phyloP scores from a whole-genome alignment of 805 yeast genomes.

The Kodamaea kakaduensis region DNA sequence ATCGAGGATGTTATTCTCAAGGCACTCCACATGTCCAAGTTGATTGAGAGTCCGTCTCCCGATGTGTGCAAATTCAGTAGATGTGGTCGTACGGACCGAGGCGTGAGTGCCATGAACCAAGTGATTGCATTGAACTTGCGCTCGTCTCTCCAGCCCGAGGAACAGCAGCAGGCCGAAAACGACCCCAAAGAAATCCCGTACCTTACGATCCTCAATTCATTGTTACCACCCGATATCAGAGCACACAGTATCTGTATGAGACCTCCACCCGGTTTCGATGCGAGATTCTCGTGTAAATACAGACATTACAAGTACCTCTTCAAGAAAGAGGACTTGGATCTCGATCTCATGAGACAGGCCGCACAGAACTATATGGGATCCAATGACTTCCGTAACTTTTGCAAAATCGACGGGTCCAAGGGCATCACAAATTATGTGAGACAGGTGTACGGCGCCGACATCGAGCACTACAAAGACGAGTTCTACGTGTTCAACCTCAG shows the following conservation, averaged over 20 bases:
- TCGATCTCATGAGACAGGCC: slow-evolving; percentile 65
- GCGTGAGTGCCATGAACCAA: slow-evolving; percentile 97
- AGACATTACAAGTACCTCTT: slow-evolving; percentile 88
- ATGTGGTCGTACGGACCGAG: slow-evolving; percentile 93
- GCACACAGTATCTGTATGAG: slow-evolving; percentile 78
- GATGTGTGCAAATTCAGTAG: slow-evolving; percentile 70
- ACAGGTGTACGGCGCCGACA: slow-evolving; percentile 50
- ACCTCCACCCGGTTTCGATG: slow-evolving; percentile 83
- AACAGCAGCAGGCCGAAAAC: slow-evolving; percentile 51
- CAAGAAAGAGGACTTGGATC: slow-evolving; percentile 48
- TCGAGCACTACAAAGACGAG: slow-evolving; percentile 39
- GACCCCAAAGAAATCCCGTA: slow-evolving; percentile 76
- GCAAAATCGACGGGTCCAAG: slow-evolving; percentile 91
- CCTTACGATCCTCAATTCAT: slow-evolving; percentile 65
- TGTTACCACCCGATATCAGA: slow-evolving; percentile 77
- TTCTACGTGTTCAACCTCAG: slow-evolving; percentile 68
- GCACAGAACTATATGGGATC: slow-evolving; percentile 62
- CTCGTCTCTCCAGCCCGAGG: slow-evolving; percentile 59
- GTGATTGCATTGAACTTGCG: slow-evolving; percentile 79
- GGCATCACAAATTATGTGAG: slow-evolving; percentile 81
- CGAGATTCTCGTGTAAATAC: slow-evolving; percentile 83
- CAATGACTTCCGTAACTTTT: slow-evolving; percentile 91
- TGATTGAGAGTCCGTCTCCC: slow-evolving; percentile 60
- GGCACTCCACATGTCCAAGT: slow-evolving; percentile 62
- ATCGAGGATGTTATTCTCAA: slow-evolving; percentile 75